Evolutionary conservation across 495 filamentous ascomycete genomes (phyloP), one percentile per base, ranked within the genome.

Genomic region (Aspergillus cavernicola): DNA sequence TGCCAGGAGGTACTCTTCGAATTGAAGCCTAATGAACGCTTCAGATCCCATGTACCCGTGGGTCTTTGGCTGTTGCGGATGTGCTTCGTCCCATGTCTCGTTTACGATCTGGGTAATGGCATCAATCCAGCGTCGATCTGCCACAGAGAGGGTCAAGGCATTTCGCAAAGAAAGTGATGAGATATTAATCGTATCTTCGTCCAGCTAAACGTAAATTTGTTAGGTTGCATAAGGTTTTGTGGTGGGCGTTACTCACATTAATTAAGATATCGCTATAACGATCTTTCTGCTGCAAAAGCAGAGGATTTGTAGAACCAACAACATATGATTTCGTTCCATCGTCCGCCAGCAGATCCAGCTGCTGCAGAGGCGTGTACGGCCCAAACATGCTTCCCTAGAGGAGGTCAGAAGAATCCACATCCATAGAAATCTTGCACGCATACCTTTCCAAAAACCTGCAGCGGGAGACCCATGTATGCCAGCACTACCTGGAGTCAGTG

Each of bases 211-310:
- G 12, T 32, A 23, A 47, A 40, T 22, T 26, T 2, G 26, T 54
- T 24, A 36, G 35, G 46, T 41, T 24, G 3, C 11, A 11, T 24
- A n/a, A n/a, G 11, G 7, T 6, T 2, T 2, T 20, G 12, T 19
- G 13, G 12, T 2, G 20, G 24, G 19, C 10, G n/a, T n/a, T 11
- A 9, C 20, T 64, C 60, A 85, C 83, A 68, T 98, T 97, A 60
- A 98, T 90, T 51, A 98, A 75, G 36, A 97, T 91, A 60, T 98
- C 93, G 68, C 91, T 95, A 69, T 98, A 97, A n/a, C 91, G 83
- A 62, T 98, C 93, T 67, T 84, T 92, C 61, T 97, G 93, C 57
- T 96, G 91, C 39, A 98, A 70, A 23, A 98, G 78, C 37, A 98
- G 75, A 13, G 90, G 95, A 65, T 98, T 98, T 22, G 93, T 98